phyloP scores from a whole-genome alignment of 1,139 yeast species.

The Yamadazyma blattariae region DNA sequence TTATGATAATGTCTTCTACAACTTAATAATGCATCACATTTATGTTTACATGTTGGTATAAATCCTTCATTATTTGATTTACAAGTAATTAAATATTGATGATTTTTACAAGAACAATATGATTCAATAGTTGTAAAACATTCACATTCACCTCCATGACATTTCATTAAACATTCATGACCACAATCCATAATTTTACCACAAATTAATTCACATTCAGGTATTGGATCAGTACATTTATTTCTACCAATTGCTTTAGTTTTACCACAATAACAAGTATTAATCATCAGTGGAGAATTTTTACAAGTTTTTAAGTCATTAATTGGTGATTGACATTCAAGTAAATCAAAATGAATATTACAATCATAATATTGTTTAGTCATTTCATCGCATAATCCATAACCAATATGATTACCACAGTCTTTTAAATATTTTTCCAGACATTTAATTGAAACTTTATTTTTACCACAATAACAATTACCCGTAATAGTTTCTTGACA shows the following conservation, averaged over 20 bases:
- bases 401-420: slow-evolving; percentile 57
- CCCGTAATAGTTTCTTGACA: slow-evolving; percentile 45
- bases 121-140: slow-evolving; percentile 50
- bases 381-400: slow-evolving; percentile 52
- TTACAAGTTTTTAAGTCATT: slow-evolving; percentile 51
- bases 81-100: slow-evolving; percentile 61
- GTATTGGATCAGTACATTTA: slow-evolving; percentile 72
- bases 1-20: slow-evolving; percentile 82
- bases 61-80: slow-evolving; percentile 48
- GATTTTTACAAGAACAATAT: slow-evolving; percentile 53
- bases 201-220: slow-evolving; percentile 68
- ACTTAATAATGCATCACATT: slow-evolving; percentile 72
- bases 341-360: slow-evolving; percentile 57
- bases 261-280: slow-evolving; percentile 77
- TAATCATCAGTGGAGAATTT: slow-evolving; percentile 54
- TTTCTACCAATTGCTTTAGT: slow-evolving; percentile 35
- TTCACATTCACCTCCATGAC: slow-evolving; percentile 78
- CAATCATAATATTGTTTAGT: slow-evolving; percentile 61
- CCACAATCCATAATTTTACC: slow-evolving; percentile 70
- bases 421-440: slow-evolving; percentile 37
- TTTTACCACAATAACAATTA: slow-evolving; percentile 75
- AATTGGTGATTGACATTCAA: slow-evolving; percentile 57
- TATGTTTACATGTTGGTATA: slow-evolving; percentile 64
- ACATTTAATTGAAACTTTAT: slow-evolving; percentile 45
- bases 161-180: slow-evolving; percentile 59